Evolutionary conservation across 352 stramenopile genomes (phyloP), one percentile per base, ranked within the genome.

Genomic region (Pythium insidiosum): DNA sequence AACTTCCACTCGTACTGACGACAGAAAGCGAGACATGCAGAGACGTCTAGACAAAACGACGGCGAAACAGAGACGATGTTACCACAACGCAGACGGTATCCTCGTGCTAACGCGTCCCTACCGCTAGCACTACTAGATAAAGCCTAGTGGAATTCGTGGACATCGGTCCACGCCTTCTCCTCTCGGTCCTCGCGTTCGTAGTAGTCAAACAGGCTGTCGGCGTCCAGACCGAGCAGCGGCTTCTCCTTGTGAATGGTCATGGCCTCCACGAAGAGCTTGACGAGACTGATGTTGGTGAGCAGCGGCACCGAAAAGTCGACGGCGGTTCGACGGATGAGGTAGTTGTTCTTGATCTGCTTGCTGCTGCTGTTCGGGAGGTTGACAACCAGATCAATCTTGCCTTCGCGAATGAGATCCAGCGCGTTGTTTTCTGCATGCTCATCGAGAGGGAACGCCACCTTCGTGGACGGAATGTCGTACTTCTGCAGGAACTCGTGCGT

Each of bases 181-280:
- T 93, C 72, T 30, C 67, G 65, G 49, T 77, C 84, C 65, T 98
- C 95, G 40, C 72, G 70, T 58, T 95, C 68, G 76, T 99, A 99
- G 63, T 99, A 97, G 58, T 99, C 95, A 61, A 98, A 99, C 37
- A 99, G 73, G 55, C 84, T 97, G 57, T 95, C 79, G 15, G 94
- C 71, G 48, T 98, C 84, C 19, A 99, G 68, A 12, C 91, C 94
- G 43, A 96, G 71, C 55, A 98, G 56, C 44, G 69, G 89, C 79
- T 93, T 56, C 51, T 96, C 79, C 63, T 97, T 92, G 78, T 98
- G 82, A 53, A 96, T 82, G 35, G 68, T 74, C 67, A 97, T 90
- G n/a, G 86, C 61, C 46, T 95, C 83, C 38, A 94, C 86, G 56
- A 97, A 96, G 38, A 97, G 71, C 71, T 96, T 88, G 46, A 96